Evolutionary conservation across 2,329 filamentous ascomycete species (phyloP).

Genomic region (Zymoseptoria brevis): DNA sequence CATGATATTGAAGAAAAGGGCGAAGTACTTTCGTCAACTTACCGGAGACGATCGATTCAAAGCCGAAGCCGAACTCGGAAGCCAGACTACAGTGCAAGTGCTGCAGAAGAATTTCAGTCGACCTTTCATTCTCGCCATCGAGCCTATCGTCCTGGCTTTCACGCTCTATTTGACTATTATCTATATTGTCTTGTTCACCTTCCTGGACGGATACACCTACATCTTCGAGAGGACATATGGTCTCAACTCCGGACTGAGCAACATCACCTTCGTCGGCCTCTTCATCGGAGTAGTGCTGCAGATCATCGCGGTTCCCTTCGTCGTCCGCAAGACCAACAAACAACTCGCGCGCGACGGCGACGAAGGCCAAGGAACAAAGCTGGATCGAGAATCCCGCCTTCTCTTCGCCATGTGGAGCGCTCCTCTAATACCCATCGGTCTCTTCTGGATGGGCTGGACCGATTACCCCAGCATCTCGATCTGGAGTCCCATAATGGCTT

Average conservation of each 20-base stretch:
- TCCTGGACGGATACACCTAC: slow-evolving; percentile 46
- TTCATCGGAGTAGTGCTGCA: slow-evolving; percentile 32
- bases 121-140: slow-evolving; percentile 14
- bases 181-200: slow-evolving; percentile 47
- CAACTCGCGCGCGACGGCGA: slow-evolving; percentile 5
- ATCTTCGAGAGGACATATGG: slow-evolving; percentile 45
- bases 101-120: slow-evolving; percentile 7
- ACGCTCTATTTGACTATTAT: slow-evolving; percentile 44
- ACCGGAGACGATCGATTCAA: slow-evolving; percentile 13
- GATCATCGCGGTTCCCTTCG: slow-evolving; percentile 39
- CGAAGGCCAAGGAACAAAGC: slow-evolving; percentile 2
- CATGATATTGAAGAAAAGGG: slow-evolving; percentile 25
- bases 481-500: slow-evolving; percentile 45
- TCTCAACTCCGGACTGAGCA: slow-evolving; percentile 27
- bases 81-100: slow-evolving; percentile 4
- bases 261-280: slow-evolving; percentile 32
- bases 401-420: slow-evolving; percentile 21
- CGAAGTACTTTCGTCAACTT: slow-evolving; percentile 16
- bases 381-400: slow-evolving; percentile 3
- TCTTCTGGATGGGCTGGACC: slow-evolving; percentile 47
- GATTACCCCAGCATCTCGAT: slow-evolving; percentile 38
- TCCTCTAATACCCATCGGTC: slow-evolving; percentile 41
- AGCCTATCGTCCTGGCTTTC: slow-evolving; percentile 40
- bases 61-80: slow-evolving; percentile 8
- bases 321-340: slow-evolving; percentile 4